Percentiles rank a stretch among this genome's conserved stretches.
Evolutionary conservation across 1,284 basidiomycete species (phyloP).

Genomic region (Cutaneotrichosporon arboriforme): DNA sequence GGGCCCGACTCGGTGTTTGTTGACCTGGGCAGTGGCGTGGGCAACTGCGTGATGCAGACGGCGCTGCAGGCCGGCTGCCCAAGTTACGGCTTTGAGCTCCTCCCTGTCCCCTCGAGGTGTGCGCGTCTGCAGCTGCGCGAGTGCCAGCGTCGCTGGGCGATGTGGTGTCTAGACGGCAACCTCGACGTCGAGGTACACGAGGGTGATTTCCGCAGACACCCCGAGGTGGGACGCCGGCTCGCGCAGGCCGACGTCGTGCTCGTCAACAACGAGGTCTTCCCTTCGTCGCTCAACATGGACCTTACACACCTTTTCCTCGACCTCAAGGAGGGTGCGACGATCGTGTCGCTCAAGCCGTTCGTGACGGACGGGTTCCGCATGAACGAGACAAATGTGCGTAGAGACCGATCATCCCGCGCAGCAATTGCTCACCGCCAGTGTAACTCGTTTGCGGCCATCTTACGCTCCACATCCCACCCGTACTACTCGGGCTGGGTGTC

Average conservation of each 20-base stretch:
- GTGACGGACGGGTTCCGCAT: constrained; percentile 52
- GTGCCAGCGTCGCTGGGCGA: constrained; percentile 49
- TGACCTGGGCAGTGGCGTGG: constrained; percentile 56
- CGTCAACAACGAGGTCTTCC: constrained; percentile 56
- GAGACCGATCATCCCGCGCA: not conserved
- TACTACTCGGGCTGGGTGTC: constrained; percentile 43
- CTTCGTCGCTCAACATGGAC: constrained; percentile 52
- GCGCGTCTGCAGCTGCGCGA: constrained; percentile 52
- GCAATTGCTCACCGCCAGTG: constrained; percentile 24
- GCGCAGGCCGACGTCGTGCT: constrained; percentile 53
- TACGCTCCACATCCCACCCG: constrained; percentile 28
- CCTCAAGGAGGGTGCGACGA: constrained; percentile 52
- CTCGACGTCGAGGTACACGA: constrained; percentile 49
- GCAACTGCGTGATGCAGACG: constrained; percentile 54
- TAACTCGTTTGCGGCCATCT: constrained; percentile 42
- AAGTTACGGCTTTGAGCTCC: constrained; percentile 53
- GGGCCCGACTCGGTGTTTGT: constrained; percentile 45
- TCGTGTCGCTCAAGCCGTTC: constrained; percentile 55
- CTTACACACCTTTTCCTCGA: constrained; percentile 55
- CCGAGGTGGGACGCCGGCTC: constrained; percentile 40
- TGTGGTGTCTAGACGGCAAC: constrained; percentile 51
- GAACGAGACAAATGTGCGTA: constrained; percentile 48
- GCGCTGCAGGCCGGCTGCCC: constrained; percentile 53
- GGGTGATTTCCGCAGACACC: constrained; percentile 52
- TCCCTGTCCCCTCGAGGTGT: constrained; percentile 50